Evolutionary conservation across 2,329 filamentous ascomycete genomes (phyloP).

Genomic region (Cladosporium austrohemisphaericum): DNA sequence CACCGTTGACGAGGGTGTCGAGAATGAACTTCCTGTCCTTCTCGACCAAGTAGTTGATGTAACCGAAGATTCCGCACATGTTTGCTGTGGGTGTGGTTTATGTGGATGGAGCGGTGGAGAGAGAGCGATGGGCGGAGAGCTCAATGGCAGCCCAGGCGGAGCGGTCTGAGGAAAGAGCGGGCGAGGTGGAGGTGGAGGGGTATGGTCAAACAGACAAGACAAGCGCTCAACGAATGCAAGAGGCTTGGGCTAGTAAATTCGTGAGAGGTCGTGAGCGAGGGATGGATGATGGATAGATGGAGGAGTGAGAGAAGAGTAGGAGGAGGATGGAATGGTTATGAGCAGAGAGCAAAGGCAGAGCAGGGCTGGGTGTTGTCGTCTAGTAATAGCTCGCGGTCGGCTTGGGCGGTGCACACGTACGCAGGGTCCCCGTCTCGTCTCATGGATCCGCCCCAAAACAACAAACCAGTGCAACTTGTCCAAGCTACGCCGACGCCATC

Average conservation of each 20-base stretch:
- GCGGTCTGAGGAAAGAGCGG: slow-evolving; percentile 9
- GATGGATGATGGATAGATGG: not conserved
- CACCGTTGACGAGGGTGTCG: slow-evolving; percentile 93
- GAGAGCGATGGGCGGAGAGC: not conserved
- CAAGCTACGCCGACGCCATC: not conserved
- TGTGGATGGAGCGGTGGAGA: not conserved
- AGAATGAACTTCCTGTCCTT: slow-evolving; percentile 97
- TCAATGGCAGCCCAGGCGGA: not conserved
- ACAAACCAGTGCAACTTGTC: too few species aligned
- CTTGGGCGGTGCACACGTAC: too few species aligned
- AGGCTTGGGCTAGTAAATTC: not conserved
- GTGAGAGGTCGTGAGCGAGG: not conserved
- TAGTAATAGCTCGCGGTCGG: too few species aligned
- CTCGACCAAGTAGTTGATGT: slow-evolving; percentile 99
- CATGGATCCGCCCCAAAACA: too few species aligned
- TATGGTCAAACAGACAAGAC: too few species aligned
- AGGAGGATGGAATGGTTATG: not conserved
- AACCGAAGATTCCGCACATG: slow-evolving; percentile 76
- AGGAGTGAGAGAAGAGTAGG: not conserved
- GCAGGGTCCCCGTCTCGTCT: too few species aligned
- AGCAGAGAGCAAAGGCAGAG: too few species aligned
- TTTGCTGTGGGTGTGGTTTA: slow-evolving; percentile 1
- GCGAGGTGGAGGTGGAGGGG: slow-evolving; percentile 1
- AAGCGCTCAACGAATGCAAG: not conserved
- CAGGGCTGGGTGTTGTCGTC: not conserved